A percentile compares a stretch with the other conserved stretches of the same genome.
Conservation (phyloP, 1,284 basidiomycete species). For the Ganoderma lucidum region DNA sequence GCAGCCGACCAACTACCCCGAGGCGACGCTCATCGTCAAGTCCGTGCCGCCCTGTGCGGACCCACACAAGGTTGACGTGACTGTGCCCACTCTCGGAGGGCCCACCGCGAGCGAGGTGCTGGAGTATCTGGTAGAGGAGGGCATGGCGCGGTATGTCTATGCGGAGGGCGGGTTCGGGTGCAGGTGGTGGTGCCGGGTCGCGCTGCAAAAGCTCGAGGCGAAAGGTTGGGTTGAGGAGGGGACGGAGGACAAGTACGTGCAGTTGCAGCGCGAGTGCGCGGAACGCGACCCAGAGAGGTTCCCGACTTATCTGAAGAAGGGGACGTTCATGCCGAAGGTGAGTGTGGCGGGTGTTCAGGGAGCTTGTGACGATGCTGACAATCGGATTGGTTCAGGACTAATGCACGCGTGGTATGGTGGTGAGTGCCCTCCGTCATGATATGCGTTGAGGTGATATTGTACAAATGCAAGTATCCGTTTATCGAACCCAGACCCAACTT, state of each 20-base stretch:
- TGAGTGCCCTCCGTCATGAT: neutral
- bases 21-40: conserved; percentile 18
- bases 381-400: neutral
- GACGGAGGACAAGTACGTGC: conserved; percentile 14
- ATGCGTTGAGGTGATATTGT: neutral
- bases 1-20: conserved; percentile 15
- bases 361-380: neutral
- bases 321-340: conserved; percentile 16
- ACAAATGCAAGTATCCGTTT: conserved; percentile 8
- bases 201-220: conserved; percentile 19
- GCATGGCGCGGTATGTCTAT: conserved; percentile 18
- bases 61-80: conserved; percentile 10
- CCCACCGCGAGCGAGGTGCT: conserved; percentile 9
- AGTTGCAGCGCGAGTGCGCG: conserved; percentile 13
- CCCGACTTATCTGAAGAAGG: conserved; percentile 8
- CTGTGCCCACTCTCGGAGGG: conserved; percentile 2
- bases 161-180: conserved; percentile 17
- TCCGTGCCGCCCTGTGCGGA: conserved; percentile 13
- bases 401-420: neutral
- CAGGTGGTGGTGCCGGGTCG: conserved; percentile 18
- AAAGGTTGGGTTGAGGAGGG: conserved; percentile 15
- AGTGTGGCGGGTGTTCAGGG: neutral
- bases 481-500: neutral
- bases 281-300: conserved; percentile 15
- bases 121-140: conserved; percentile 14